Evolutionary conservation across 2,329 filamentous ascomycete species (phyloP).

Genomic region (Tolypocladium endophyticum): DNA sequence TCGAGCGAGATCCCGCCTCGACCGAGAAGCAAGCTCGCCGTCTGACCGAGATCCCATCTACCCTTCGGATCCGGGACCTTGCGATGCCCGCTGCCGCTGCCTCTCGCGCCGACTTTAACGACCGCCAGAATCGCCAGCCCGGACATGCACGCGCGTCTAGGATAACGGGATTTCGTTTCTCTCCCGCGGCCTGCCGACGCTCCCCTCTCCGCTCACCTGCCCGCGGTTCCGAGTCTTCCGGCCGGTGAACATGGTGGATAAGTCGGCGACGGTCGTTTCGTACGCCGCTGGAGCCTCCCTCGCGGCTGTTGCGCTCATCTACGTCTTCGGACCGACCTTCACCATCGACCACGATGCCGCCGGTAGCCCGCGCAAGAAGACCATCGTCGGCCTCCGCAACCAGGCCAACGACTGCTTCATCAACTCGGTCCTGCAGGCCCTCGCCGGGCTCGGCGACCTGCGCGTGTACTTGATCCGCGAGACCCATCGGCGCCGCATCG

Average conservation of each 20-base stretch:
- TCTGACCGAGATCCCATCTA: background rate
- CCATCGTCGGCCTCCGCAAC: slow-evolving; percentile 80
- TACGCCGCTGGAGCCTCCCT: slow-evolving; percentile 95
- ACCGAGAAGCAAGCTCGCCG: background rate
- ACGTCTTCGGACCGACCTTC: slow-evolving; percentile 96
- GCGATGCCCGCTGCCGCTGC: background rate
- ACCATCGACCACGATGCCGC: slow-evolving; percentile 77
- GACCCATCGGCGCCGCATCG: slow-evolving; percentile 71
- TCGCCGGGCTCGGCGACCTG: slow-evolving; percentile 82
- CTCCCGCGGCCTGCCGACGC: background rate
- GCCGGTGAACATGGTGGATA: slow-evolving; percentile 23
- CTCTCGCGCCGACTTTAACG: background rate
- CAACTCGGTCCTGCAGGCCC: slow-evolving; percentile 88
- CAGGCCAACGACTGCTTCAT: slow-evolving; percentile 95
- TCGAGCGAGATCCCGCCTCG: background rate
- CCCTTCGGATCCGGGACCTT: background rate
- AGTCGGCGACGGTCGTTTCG: slow-evolving; percentile 45
- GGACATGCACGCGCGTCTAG: background rate
- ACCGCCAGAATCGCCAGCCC: background rate
- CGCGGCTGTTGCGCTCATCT: slow-evolving; percentile 87
- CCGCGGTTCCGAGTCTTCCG: background rate
- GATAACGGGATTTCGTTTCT: background rate
- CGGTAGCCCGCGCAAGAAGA: slow-evolving; percentile 58
- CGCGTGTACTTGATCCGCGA: slow-evolving; percentile 88
- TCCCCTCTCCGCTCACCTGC: background rate